Base-by-base conservation (phyloP, 345 rosid genomes). In the Eutrema japonicum region DNA sequence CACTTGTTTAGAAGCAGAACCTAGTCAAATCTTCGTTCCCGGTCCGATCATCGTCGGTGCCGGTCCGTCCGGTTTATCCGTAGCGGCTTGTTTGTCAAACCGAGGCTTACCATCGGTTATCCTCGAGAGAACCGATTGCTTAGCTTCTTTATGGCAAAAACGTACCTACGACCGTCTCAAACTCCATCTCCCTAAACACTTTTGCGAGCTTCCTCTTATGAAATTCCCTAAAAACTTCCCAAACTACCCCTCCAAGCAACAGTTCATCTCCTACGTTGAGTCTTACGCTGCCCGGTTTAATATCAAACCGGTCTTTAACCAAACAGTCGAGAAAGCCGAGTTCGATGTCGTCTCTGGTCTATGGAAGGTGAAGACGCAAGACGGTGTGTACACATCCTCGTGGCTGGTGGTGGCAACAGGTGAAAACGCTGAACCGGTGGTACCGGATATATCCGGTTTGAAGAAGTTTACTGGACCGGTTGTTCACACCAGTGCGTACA, bases 31-130 rank as follows among this genome's bases (percentile, higher is more conserved):
- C 52, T 14, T 30, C 47, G 84, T 92, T 64, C 68, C 62, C 7
- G 88, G 88, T 7, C 89, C 99, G 29, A 81, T 95, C 66, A 86
- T 95, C n/a, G 79, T 92, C 50, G 98, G 99, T n/a, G 99, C 98
- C 3, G 98, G 99, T 5, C 96, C 99, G 0, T 92, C 98, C 27
- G 99, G 98, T 71, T 51, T 95, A 47, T 89, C 98, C 0, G 83
- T 79, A 6, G 78, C 98, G 0, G 98, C 99, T 38, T 92, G 96
- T 81, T 83, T 95, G 0, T 68, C 82, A 40, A 64, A 82, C 70
- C 85, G 63, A 2, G 88, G 94, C 0, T 75, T 95, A 9, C 89
- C 96, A 40, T 86, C 86, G 13, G 72, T 95, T 14, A 78, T 92
- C 66, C 91, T 95, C 8, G 99, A 95, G 81, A 85, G 82, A 78